Percentiles rank a stretch among this genome's conserved stretches.
Evolutionary conservation across 164 flowering plant genomes (phyloP).

Genomic region (Chloranthus sessilifolius): DNA sequence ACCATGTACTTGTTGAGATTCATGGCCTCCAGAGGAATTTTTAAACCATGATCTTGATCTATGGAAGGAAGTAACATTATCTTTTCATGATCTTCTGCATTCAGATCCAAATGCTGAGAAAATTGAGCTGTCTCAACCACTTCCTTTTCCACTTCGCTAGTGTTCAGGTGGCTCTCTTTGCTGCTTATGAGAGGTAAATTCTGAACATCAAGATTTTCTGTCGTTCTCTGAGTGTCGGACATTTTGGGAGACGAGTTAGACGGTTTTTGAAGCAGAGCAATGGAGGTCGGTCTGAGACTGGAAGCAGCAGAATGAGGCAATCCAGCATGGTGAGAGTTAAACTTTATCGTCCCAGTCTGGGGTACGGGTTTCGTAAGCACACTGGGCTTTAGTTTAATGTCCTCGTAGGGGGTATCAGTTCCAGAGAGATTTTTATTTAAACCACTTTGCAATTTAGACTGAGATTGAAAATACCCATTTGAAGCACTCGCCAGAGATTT

Average conservation of each 20-base stretch:
- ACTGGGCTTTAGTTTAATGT: constrained; percentile 24
- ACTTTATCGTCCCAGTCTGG: constrained; percentile 11
- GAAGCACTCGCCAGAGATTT: constrained; percentile 24
- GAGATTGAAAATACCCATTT: constrained; percentile 21
- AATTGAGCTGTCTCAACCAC: constrained; percentile 2
- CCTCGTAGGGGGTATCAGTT: constrained; percentile 21
- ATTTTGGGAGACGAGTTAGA: constrained; percentile 19
- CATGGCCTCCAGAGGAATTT: constrained; percentile 13
- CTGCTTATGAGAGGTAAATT: constrained; percentile 13
- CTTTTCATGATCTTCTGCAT: constrained; percentile 17
- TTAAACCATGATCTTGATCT: constrained; percentile 21
- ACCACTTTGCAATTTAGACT: constrained; percentile 17
- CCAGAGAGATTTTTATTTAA: constrained; percentile 16
- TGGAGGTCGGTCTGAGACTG: constrained; percentile 19
- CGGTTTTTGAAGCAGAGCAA: constrained; percentile 15
- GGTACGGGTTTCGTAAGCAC: constrained; percentile 22
- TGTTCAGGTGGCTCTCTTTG: constrained; percentile 6
- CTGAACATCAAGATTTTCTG: constrained; percentile 11
- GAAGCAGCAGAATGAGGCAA: constrained; percentile 11
- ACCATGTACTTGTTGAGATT: constrained; percentile 12
- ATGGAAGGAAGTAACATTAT: constrained; percentile 15
- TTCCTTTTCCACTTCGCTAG: constrained; percentile 10
- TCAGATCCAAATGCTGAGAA: constrained; percentile 3
- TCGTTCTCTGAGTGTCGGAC: constrained; percentile 13
- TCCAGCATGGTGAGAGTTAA: constrained; percentile 11